These are phyloP conservation scores for Vigna reflexopilosa DNA, from an alignment of 306 rosid species.

Conservation along the genomic window DNA sequence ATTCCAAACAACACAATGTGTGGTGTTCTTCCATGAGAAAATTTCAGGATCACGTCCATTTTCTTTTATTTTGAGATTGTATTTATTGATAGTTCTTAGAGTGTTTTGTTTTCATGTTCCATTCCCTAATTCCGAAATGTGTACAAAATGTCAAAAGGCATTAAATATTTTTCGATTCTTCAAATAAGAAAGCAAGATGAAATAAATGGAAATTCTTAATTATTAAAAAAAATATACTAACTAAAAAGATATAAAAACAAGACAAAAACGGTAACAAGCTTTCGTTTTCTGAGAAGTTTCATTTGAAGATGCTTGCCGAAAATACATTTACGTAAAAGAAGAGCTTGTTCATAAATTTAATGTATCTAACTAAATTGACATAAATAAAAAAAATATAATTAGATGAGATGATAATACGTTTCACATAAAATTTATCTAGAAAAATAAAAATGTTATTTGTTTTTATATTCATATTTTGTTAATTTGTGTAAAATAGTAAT, in stretches of 20 bases:
- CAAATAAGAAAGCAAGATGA: too few species aligned
- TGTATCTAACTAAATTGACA: too few species aligned
- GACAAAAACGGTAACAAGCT: neutral
- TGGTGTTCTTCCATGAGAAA: neutral
- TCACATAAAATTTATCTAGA: too few species aligned
- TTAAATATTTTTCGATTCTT: too few species aligned
- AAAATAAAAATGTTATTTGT: too few species aligned
- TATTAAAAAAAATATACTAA: neutral
- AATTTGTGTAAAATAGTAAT: neutral
- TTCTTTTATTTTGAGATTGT: neutral
- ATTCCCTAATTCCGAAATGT: neutral
- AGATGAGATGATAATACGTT: too few species aligned
- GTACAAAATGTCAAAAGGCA: too few species aligned
- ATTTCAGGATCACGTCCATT: conserved; percentile 7
- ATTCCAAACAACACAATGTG: neutral
- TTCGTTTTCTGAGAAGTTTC: conserved; percentile 1
- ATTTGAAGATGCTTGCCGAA: neutral
- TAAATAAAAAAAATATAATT: too few species aligned
- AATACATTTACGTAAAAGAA: neutral
- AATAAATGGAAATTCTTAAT: too few species aligned
- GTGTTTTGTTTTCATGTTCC: neutral
- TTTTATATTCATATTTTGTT: neutral
- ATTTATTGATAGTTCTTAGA: neutral
- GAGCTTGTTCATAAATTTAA: neutral
- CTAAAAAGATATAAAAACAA: neutral